Base-by-base conservation (phyloP, 352 stramenopile genomes). In the Elongisporangium prolatum region DNA sequence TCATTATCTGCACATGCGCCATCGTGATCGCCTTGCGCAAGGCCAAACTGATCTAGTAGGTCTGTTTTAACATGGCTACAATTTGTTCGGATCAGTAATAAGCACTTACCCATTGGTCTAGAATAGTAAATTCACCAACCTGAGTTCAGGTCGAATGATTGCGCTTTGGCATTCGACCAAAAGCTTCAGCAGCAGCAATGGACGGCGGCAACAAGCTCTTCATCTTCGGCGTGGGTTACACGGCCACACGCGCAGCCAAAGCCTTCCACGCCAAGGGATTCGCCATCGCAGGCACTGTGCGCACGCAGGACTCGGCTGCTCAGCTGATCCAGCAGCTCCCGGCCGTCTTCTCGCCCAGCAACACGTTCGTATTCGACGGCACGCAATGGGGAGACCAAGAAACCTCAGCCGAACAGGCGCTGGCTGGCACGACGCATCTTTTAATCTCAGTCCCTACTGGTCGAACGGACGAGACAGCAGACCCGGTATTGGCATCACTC, bases 201-300 rank as follows among this genome's bases (percentile, higher is more conserved):
- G 38, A 4, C n/a, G n/a, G n/a, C n/a, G n/a, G n/a, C 8, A 74
- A 75, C 21, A 86, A 86, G 62, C 72, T 91, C 34, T 96, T 97
- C 63, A 83, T 97, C 21, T 96, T 97, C 62, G 90, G 90, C 28
- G 61, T 97, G 21, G 90, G 90, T 22, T 97, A 88, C 73, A 86
- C 88, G 14, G 89, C 86, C 16, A 72, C 75, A 14, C 80, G 83
- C 52, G 72, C 92, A 7, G 89, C 87, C 4, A 65, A 76, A 18
- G 76, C 73, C 6, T 93, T 97, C 63, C 69, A 75, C 17, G 49
- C 58, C 20, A 50, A 71, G 18, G 89, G 89, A 21, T 97, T 81
- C 56, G 58, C 48, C 0, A 69, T 97, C 21, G 74, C 75, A 11
- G 90, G 89, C 24, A 96, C 84, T 5, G 81, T 90, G 28, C 80